A percentile compares a stretch with the other conserved stretches of the same genome.
Conservation (phyloP, 2,329 filamentous ascomycete species). For the Biscogniauxia mediterranea region DNA sequence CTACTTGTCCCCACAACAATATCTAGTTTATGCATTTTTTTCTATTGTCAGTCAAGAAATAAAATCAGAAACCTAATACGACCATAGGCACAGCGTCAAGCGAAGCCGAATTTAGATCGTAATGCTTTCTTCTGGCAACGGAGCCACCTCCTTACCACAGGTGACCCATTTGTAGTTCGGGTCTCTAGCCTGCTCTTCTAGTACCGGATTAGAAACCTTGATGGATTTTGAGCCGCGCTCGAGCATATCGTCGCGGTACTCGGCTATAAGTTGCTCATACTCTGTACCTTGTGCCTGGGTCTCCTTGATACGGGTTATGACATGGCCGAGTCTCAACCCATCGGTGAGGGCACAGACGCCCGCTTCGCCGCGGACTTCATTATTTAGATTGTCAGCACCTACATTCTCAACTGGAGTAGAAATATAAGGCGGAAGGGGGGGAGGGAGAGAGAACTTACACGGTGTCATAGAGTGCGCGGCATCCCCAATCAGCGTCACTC, state of each 20-base stretch:
- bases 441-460: neutral
- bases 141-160: constrained; percentile 5
- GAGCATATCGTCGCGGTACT: constrained; percentile 5
- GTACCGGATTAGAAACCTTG: neutral
- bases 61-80: too few species aligned
- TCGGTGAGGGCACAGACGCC: constrained; percentile 7
- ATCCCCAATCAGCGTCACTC: constrained; percentile 1
- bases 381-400: neutral
- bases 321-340: constrained; percentile 2
- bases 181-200: constrained; percentile 3
- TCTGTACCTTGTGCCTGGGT: neutral
- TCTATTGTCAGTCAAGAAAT: too few species aligned
- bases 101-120: neutral
- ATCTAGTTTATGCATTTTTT: too few species aligned
- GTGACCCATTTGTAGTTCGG: constrained; percentile 1
- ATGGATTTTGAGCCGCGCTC: neutral
- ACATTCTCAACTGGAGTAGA: neutral
- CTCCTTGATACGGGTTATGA: neutral
- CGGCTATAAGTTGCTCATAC: neutral
- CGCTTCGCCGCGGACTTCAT: constrained; percentile 5
- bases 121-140: constrained; percentile 1
- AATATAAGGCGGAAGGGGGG: too few species aligned
- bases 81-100: too few species aligned
- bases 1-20: too few species aligned
- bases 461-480: constrained; percentile 8